Base-by-base conservation (phyloP, 352 stramenopile species). In the Phytophthora fragariae region DNA sequence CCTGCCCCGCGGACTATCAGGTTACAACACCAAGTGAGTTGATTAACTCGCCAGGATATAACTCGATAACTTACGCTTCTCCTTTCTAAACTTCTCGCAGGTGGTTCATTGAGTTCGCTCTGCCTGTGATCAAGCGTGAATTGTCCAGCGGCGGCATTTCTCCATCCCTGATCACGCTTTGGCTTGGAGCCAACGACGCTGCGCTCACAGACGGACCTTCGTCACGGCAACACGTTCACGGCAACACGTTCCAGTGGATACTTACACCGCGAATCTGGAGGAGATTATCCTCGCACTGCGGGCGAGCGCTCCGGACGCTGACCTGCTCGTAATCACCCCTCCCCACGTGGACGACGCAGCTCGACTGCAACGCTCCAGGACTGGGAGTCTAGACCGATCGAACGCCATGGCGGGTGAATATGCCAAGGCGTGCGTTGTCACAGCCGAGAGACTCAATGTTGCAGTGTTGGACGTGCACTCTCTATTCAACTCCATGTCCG, bases 141-240 rank as follows among this genome's bases (percentile, higher is more conserved):
- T 62, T 88, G 21, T 35, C 63, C 24, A 55, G 49, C 11, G 76
- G 65, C 54, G 49, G 69, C 14, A 31, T 76, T 55, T 52, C 60
- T 24, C 77, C 80, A 11, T 66, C 68, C 4, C 37, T 93, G 11
- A 73, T 92, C 24, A 89, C 79, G 24, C 41, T 92, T 10, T 91
- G 80, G 76, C 70, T 91, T 5, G 86, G 86, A 17, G 77, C 86
- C 24, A 93, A 93, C 70, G 86, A 93, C 57, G 82, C 86, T 2
- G 80, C 78, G 5, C 66, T 85, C 11, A 11, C 55, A 4, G 56
- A 79, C n/a, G 83, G 84, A 27, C 39, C 57, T 10, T 65, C 70
- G 31, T 58, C 66, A 27, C 59, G 58, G 12, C 79, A 85, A 46
- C 73, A 88, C 55, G 81, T 93, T 17, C 75, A 27, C 59, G 58